Conservation (phyloP, 2,329 filamentous ascomycete species). For the Dryadomyces quercus-mongolicae region DNA sequence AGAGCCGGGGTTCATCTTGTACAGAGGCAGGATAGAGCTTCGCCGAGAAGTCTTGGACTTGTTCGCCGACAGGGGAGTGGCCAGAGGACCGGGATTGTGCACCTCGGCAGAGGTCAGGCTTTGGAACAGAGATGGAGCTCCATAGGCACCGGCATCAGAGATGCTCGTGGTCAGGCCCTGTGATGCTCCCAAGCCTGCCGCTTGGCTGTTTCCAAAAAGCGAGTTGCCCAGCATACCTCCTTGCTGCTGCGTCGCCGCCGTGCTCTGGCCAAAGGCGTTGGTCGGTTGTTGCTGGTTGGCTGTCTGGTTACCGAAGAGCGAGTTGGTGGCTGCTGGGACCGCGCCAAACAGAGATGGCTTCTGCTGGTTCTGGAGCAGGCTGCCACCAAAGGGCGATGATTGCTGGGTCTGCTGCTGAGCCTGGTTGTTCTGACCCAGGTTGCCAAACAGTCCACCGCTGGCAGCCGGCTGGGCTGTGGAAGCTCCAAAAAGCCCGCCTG, state of each 20-base stretch:
- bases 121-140: conserved; percentile 74
- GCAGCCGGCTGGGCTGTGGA: conserved; percentile 18
- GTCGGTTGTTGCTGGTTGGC: conserved; percentile 23
- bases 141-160: conserved; percentile 77
- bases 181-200: conserved; percentile 34
- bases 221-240: conserved; percentile 36
- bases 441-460: conserved; percentile 39
- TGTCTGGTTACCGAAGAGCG: conserved; percentile 42
- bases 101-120: conserved; percentile 51
- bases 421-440: conserved; percentile 20
- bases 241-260: conserved; percentile 37
- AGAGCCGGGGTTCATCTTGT: conserved; percentile 74
- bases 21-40: conserved; percentile 69
- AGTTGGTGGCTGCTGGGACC: conserved; percentile 28
- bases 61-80: conserved; percentile 72
- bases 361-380: conserved; percentile 36
- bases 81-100: conserved; percentile 74
- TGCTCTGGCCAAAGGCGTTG: conserved; percentile 32
- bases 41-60: conserved; percentile 59
- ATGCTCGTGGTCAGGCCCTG: conserved; percentile 67
- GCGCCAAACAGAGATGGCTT: conserved; percentile 45
- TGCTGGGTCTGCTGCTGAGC: conserved; percentile 23
- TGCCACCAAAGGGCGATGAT: conserved; percentile 30
- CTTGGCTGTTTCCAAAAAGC: conserved; percentile 40
- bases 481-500: conserved; percentile 37